Evolutionary conservation across 352 stramenopile genomes (phyloP), one percentile per base, ranked within the genome.

Genomic region (Phytophthora cryptogea): DNA sequence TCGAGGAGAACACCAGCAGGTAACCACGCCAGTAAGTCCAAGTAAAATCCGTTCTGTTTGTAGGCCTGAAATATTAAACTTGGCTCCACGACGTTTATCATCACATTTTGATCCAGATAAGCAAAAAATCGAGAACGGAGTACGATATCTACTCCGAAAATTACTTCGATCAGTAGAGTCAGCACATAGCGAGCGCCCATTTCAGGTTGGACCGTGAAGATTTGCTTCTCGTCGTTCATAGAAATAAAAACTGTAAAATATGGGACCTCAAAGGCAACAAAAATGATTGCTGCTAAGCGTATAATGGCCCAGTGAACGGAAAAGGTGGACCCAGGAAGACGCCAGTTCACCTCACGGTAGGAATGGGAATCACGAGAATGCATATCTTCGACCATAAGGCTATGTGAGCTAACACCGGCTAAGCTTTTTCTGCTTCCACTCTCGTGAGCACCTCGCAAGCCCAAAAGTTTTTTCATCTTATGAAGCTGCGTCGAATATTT

Each of bases 401-500:
- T 68, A 7, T 48, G 54, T 0, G 51, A 59, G 4, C 61, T 65
- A 56, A 5, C n/a, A n/a, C n/a, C n/a, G n/a, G n/a, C n/a, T n/a
- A n/a, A n/a, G n/a, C 9, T 40, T 27, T 58, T 63, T 13, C 40
- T 49, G 50, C 55, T 61, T 3, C 20, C 36, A 0, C 13, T 51
- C 10, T 60, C 47, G 14, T 50, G 47, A 3, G 30, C 43, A 7
- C 64, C 80, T n/a, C 64, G 69, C 4, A 89, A 36, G 0, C 82
- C 82, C 1, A 94, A 45, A 14, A 94, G 41, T 37, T 92, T 90
- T 48, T 89, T 83, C 10, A 83, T 92, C 48, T 93, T 94, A 2
- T 70, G 55, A 35, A 90, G 54, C 23, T 92, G 84, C 14, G 74
- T 86, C 0, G 66, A 39, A 46, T 88, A 80, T 41, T 79, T 85